Base-by-base conservation (phyloP, 148 eudicot genomes). In the Camellia lanceoleosa region DNA sequence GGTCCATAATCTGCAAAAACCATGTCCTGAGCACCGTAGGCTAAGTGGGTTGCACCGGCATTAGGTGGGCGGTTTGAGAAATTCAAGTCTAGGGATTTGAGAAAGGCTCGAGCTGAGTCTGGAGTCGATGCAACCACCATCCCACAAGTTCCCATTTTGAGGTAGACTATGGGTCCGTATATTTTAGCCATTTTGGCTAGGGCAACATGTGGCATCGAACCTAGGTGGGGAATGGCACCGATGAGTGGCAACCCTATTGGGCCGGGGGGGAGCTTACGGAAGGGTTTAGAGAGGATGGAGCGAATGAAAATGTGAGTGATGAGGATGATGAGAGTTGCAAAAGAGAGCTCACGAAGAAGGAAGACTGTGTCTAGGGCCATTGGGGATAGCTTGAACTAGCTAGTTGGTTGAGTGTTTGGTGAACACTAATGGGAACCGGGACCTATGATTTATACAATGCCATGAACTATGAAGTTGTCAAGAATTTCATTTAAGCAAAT, bases 101-200 rank as follows among this genome's bases (percentile, higher is more conserved):
- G 55, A 52, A 85, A 83, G 11, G 79, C 74, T 38, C 41, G 58
- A 16, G 88, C 87, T 0, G 78, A 62, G 0, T 80, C 85, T 3
- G 88, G 85, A 13, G 81, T 74, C 0, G 87, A 81, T 0, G 82
- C 90, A 7, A 83, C 86, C 11, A 74, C 81, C 79, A 87, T 75
- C 16, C 58, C 77, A 60, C 71, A 15, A 2, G 78, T 65, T 49
- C 90, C 88, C 51, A 85, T 4, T 23, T 80, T 83, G 0, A 87
- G 80, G 78, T 81, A 49, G 76, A 87, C 74, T 0, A 87, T 42
- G 3, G 82, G 84, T 6, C 90, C 90, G 15, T 83, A 85, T 18
- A 59, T 83, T 42, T 67, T 67, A 3, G 90, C 86, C 85, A 87
- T 19, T 0, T 76, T 64, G 47, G 83, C 85, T 42, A 87, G 80